phyloP scores from a whole-genome alignment of 306 rosid species.

The Medicago lupulina region DNA sequence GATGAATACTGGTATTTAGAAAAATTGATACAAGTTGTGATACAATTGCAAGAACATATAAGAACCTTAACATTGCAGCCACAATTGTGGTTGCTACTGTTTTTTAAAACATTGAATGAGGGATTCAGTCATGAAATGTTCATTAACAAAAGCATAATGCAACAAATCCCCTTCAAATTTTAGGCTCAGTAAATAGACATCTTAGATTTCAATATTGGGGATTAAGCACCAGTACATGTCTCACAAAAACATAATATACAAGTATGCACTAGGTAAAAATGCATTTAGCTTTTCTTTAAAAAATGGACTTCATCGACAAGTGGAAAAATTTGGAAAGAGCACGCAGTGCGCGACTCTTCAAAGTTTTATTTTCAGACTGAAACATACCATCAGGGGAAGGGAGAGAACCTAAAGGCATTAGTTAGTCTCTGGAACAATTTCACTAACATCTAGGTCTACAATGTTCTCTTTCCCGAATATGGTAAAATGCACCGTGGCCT shows the following conservation, averaged over 20 bases:
- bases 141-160: too few species aligned
- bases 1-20: neutral
- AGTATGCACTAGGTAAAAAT: slow-evolving; percentile 7
- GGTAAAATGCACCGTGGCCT: slow-evolving; percentile 83
- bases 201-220: slow-evolving; percentile 22
- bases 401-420: slow-evolving; percentile 37
- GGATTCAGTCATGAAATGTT: too few species aligned
- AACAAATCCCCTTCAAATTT: slow-evolving; percentile 6
- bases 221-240: slow-evolving; percentile 8
- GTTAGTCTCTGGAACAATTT: slow-evolving; percentile 60
- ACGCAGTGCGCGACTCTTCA: slow-evolving; percentile 15
- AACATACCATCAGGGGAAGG: slow-evolving; percentile 49
- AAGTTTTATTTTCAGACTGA: slow-evolving; percentile 6
- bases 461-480: slow-evolving; percentile 91
- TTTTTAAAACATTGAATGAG: too few species aligned
- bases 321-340: slow-evolving; percentile 7
- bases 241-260: slow-evolving; percentile 17
- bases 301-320: neutral
- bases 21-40: neutral
- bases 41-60: neutral
- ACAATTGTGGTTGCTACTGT: neutral
- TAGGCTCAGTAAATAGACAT: slow-evolving; percentile 9
- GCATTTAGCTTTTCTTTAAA: slow-evolving; percentile 8
- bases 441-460: slow-evolving; percentile 66
- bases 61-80: neutral